phyloP scores from a whole-genome alignment of 768 basidiomycete genomes.

The Exidia glandulosa region DNA sequence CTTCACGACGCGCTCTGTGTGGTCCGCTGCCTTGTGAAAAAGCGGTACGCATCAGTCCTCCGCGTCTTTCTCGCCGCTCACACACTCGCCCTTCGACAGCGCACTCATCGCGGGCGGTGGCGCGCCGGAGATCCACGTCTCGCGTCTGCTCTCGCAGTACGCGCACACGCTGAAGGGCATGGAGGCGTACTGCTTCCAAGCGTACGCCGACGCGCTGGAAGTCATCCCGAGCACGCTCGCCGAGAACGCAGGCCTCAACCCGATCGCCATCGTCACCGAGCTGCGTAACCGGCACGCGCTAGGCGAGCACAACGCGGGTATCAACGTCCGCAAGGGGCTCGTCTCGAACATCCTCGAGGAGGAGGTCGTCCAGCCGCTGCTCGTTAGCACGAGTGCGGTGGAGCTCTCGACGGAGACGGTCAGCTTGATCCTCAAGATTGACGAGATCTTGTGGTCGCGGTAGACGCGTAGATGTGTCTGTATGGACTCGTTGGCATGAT shows the following conservation, averaged over 20 bases:
- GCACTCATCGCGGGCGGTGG: slow-evolving; percentile 94
- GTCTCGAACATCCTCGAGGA: slow-evolving; percentile 97
- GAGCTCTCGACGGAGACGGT: slow-evolving; percentile 97
- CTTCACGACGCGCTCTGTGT: slow-evolving; percentile 99
- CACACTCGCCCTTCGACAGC: slow-evolving; percentile 26
- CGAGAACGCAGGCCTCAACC: slow-evolving; percentile 96
- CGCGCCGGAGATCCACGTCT: slow-evolving; percentile 96
- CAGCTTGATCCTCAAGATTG: slow-evolving; percentile 90
- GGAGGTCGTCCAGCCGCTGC: slow-evolving; percentile 89
- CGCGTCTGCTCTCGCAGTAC: slow-evolving; percentile 79
- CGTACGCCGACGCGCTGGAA: slow-evolving; percentile 94
- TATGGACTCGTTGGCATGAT: background rate
- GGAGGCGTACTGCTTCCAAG: slow-evolving; percentile 99
- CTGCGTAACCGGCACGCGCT: slow-evolving; percentile 92
- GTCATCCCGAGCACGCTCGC: slow-evolving; percentile 96
- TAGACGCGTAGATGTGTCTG: background rate
- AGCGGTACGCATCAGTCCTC: slow-evolving; percentile 48
- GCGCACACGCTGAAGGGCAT: slow-evolving; percentile 92
- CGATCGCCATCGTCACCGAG: slow-evolving; percentile 96
- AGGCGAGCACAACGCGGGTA: slow-evolving; percentile 90
- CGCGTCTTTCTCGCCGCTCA: background rate
- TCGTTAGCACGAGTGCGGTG: slow-evolving; percentile 91
- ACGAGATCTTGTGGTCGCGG: slow-evolving; percentile 34
- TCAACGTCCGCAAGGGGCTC: slow-evolving; percentile 97
- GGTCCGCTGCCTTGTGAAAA: slow-evolving; percentile 95